These are phyloP conservation scores for Saccharomycopsis fermentans DNA, from an alignment of 805 yeast species.

Conservation along the genomic window DNA sequence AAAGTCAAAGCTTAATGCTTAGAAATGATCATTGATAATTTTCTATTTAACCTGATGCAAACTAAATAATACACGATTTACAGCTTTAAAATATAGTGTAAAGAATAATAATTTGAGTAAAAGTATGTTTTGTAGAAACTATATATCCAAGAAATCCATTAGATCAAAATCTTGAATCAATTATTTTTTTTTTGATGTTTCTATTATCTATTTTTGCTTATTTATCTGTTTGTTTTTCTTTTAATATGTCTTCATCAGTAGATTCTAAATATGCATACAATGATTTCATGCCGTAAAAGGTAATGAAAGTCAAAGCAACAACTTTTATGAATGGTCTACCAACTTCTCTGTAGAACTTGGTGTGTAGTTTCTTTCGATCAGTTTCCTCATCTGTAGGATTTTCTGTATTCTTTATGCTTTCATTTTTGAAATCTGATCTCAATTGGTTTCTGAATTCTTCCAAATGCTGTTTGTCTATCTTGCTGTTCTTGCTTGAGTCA, in stretches of 20 bases:
- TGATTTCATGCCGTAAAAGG: conserved; percentile 37
- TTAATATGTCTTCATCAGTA: conserved; percentile 18
- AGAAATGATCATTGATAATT: background rate
- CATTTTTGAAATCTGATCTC: conserved; percentile 1
- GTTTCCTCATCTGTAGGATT: background rate
- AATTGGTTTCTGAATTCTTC: conserved; percentile 8
- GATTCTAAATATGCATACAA: conserved; percentile 36
- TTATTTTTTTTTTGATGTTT: background rate
- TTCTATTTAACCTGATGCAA: no score
- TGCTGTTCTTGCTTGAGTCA: background rate
- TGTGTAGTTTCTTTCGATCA: conserved; percentile 5
- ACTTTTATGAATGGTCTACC: conserved; percentile 38
- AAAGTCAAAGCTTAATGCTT: conserved; percentile 9
- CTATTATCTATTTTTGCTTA: background rate
- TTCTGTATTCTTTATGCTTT: background rate
- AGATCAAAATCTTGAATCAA: no score
- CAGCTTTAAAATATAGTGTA: no score
- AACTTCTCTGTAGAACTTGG: conserved; percentile 35
- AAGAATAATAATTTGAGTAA: no score
- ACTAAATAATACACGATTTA: no score
- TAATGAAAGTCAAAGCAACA: conserved; percentile 33
- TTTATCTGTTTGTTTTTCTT: background rate
- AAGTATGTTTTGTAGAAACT: no score
- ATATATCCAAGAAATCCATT: no score
- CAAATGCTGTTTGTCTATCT: conserved; percentile 4